Conservation (phyloP, 768 basidiomycete genomes). For the Mycena metata region DNA sequence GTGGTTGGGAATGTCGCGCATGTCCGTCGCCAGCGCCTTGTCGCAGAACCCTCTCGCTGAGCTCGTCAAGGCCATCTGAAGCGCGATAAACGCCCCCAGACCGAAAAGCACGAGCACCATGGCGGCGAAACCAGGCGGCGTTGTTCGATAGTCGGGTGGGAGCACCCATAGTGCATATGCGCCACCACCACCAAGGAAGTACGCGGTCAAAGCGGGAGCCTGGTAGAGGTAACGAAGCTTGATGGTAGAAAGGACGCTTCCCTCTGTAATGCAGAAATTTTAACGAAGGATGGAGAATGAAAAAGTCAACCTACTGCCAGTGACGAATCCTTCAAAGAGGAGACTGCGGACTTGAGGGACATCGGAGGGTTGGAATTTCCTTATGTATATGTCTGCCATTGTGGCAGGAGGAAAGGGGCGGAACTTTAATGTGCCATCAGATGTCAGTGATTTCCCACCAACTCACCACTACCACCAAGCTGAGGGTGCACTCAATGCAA, state of each 20-base stretch:
- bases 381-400: constrained; percentile 11
- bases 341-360: constrained; percentile 21
- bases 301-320: constrained; percentile 14
- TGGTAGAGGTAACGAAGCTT: background rate
- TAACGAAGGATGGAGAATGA: background rate
- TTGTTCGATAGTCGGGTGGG: too few species aligned
- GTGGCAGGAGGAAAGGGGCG: background rate
- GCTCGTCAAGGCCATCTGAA: background rate
- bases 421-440: too few species aligned
- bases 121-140: background rate
- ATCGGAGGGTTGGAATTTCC: constrained; percentile 24
- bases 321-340: constrained; percentile 24
- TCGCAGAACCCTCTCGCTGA: background rate
- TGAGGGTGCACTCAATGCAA: background rate
- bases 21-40: constrained; percentile 8
- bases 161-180: background rate
- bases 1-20: constrained; percentile 20
- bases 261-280: background rate
- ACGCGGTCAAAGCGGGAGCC: background rate
- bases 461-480: background rate
- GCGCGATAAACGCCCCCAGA: background rate
- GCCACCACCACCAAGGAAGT: constrained; percentile 8
- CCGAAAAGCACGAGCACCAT: background rate
- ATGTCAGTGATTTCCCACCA: too few species aligned
- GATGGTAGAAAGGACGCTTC: constrained; percentile 1